These are phyloP conservation scores for Plasmodium malariae DNA, from an alignment of 169 alveolate species.

Conservation along the genomic window DNA sequence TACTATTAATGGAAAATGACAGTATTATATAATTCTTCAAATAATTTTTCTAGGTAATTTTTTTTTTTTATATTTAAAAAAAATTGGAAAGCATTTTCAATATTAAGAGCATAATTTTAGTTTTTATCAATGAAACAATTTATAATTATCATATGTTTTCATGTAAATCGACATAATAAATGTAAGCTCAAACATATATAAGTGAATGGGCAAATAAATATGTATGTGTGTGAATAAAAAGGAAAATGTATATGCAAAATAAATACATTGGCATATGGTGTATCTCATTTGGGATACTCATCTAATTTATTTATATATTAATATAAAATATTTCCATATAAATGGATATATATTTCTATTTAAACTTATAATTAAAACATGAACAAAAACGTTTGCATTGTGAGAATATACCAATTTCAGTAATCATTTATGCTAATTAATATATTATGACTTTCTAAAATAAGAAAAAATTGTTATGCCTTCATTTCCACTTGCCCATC, in stretches of 20 bases:
- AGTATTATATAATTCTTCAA: not conserved
- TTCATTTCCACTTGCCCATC: constrained; percentile 86
- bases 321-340: constrained; percentile 56
- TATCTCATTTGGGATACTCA: constrained; percentile 25
- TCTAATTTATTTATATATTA: constrained; percentile 58
- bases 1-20: constrained; percentile 15
- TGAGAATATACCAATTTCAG: constrained; percentile 6
- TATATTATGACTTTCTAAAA: constrained; percentile 81
- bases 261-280: constrained; percentile 13
- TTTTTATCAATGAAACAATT: constrained; percentile 14
- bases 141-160: not conserved
- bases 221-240: not conserved
- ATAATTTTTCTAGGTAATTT: not conserved
- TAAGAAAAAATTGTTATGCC: constrained; percentile 88
- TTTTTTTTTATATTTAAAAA: constrained; percentile 43
- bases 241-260: constrained; percentile 11
- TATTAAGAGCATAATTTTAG: not conserved
- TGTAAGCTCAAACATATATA: not conserved
- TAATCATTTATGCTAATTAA: not conserved
- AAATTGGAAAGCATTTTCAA: constrained; percentile 23
- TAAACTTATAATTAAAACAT: not conserved
- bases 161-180: not conserved
- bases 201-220: constrained; percentile 14
- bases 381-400: not conserved
- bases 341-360: constrained; percentile 16